Base-by-base conservation (phyloP, 257 asterid genomes). In the Solanum virginianum region DNA sequence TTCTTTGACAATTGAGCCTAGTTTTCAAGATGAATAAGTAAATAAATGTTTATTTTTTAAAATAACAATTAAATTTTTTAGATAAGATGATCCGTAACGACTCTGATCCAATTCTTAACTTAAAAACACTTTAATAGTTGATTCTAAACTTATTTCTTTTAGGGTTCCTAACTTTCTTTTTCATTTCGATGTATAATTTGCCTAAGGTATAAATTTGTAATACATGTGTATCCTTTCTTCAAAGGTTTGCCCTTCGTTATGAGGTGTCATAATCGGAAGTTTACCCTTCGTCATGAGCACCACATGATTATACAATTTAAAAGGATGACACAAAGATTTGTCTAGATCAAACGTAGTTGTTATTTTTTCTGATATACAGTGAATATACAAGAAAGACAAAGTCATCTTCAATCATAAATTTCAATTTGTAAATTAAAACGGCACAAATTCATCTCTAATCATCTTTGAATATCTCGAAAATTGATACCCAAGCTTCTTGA, bases 1-100 rank as follows among this genome's bases (percentile, higher is more conserved):
- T 86, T 86, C 85, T 87, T 90, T 92, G 92, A 90, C 86, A 63
- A 84, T 84, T 43, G 63, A 62, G 26, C 26, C 39, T 62, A 11
- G 5, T 17, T 66, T 66, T 32, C 22, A 68, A 68, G 3, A 66
- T 68, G 4, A 36, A 8, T 8, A 36, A 36, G 8, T 17, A 36
- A 36, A 36, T 65, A 26, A 63, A 26, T 36, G 5, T 36, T 36
- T 3, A 4, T 24, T 9, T 59, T 8, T 59, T 4, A 4, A 2
- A 18, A 5, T 4, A 54, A 54, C 0, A 2, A 63, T 26, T 13
- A 5, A 26, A 26, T 5, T 6, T 13, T 65, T 65, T 65, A 65
- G 43, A 8, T 26, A 26, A 26, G 20, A 26, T 13, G 2, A 65
- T 26, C 2, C 26, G 1, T 6, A 63, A 24, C 4, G 11, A 2